Evolutionary conservation across 108 stramenopile species (phyloP).

Genomic region (Cylindrotheca closterium): DNA sequence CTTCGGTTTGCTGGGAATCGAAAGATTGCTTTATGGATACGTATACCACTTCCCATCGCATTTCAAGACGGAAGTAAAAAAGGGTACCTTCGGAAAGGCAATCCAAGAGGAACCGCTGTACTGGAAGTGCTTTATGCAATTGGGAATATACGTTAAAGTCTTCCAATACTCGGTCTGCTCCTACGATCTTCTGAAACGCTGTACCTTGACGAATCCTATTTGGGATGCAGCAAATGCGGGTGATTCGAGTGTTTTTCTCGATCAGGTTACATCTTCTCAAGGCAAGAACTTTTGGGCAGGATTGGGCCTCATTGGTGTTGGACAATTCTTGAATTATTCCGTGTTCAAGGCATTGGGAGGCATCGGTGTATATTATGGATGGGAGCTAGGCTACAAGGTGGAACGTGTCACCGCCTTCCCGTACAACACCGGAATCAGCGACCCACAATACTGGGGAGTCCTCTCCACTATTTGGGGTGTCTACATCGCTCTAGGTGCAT

Average conservation of each 20-base stretch:
- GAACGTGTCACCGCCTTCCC: conserved; percentile 41
- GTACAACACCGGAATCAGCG: conserved; percentile 43
- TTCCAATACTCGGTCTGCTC: neutral
- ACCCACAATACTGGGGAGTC: conserved; percentile 58
- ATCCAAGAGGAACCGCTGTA: neutral
- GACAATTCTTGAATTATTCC: conserved; percentile 42
- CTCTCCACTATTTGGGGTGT: conserved; percentile 39
- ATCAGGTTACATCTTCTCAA: neutral
- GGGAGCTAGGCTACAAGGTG: conserved; percentile 47
- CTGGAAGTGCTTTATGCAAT: neutral
- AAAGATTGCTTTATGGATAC: neutral
- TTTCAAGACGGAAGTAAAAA: neutral
- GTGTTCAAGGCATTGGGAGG: conserved; percentile 46
- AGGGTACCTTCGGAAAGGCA: neutral
- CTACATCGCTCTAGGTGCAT: conserved; percentile 19
- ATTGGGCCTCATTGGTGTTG: conserved; percentile 26
- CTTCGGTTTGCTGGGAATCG: neutral
- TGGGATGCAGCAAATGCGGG: neutral
- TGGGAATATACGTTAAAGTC: neutral
- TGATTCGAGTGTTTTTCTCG: neutral
- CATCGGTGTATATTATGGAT: conserved; percentile 51
- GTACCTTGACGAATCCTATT: neutral
- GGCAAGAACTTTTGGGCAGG: conserved; percentile 16
- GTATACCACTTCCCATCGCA: neutral
- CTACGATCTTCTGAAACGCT: neutral